A percentile compares a stretch with the other conserved stretches of the same genome.
phyloP scores from a whole-genome alignment of 768 basidiomycete genomes.

The Russula emetica region DNA sequence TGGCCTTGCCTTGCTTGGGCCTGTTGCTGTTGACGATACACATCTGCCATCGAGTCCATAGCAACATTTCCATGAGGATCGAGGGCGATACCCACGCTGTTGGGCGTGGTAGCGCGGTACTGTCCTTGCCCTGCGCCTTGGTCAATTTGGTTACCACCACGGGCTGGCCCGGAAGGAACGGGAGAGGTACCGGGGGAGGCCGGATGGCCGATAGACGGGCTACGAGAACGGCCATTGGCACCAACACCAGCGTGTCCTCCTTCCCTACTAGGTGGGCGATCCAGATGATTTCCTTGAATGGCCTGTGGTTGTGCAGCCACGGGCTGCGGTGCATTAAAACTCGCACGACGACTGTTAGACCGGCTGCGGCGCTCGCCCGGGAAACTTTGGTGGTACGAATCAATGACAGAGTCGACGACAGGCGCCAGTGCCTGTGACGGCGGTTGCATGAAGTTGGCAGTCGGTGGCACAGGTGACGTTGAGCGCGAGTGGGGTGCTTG shows the following conservation, averaged over 20 bases:
- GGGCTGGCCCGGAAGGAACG: constrained; percentile 30
- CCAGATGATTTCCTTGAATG: constrained; percentile 30
- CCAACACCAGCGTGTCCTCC: constrained; percentile 85
- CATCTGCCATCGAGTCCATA: constrained; percentile 71
- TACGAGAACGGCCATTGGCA: constrained; percentile 60
- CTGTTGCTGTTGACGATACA: constrained; percentile 35
- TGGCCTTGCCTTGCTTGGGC: constrained; percentile 23
- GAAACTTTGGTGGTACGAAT: constrained; percentile 76
- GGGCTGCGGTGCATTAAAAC: constrained; percentile 33
- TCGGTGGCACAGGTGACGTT: constrained; percentile 65
- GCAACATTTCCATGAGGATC: constrained; percentile 77
- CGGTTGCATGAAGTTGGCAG: constrained; percentile 71
- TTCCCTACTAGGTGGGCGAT: constrained; percentile 52
- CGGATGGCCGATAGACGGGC: constrained; percentile 45
- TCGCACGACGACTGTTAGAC: constrained; percentile 35
- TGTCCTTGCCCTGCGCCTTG: constrained; percentile 29
- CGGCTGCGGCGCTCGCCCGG: constrained; percentile 75
- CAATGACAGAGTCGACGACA: constrained; percentile 67
- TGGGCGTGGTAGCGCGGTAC: constrained; percentile 65
- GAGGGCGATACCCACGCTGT: constrained; percentile 75
- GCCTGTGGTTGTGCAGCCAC: constrained; percentile 29
- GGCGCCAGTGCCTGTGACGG: constrained; percentile 42
- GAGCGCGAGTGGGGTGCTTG: constrained; percentile 58
- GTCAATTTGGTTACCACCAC: constrained; percentile 19
- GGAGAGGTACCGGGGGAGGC: constrained; percentile 54